Evolutionary conservation across 768 basidiomycete genomes (phyloP).

Genomic region (Tricholoma matsutake): DNA sequence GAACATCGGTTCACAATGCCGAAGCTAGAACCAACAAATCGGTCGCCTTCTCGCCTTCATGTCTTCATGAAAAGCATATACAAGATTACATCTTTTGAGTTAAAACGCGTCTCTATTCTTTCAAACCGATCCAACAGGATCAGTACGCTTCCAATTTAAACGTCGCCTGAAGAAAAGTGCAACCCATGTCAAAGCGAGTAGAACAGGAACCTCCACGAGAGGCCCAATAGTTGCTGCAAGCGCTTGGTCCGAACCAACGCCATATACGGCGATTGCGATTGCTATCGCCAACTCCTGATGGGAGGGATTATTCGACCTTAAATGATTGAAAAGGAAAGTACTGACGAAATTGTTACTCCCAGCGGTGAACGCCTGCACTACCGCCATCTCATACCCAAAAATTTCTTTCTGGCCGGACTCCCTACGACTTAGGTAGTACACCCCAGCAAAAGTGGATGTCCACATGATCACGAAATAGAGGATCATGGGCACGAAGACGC

Average conservation of each 20-base stretch:
- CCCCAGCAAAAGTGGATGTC: conserved; percentile 54
- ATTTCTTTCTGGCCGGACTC: conserved; percentile 16
- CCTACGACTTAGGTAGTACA: conserved; percentile 45
- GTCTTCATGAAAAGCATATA: too few relatives aligned
- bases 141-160: conserved; percentile 35
- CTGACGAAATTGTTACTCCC: conserved; percentile 76
- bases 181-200: conserved; percentile 66
- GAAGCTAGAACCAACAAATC: too few relatives aligned
- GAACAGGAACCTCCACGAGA: conserved; percentile 76
- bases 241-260: conserved; percentile 74
- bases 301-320: background rate
- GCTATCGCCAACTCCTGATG: conserved; percentile 78
- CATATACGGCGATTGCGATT: conserved; percentile 74
- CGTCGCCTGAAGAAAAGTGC: conserved; percentile 44
- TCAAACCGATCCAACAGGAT: background rate
- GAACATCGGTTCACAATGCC: too few relatives aligned
- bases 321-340: conserved; percentile 1
- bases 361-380: conserved; percentile 77
- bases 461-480: conserved; percentile 82
- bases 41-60: too few relatives aligned
- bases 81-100: too few relatives aligned
- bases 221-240: conserved; percentile 80
- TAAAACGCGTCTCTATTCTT: background rate
- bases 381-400: conserved; percentile 67
- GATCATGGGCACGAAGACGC: conserved; percentile 76